Conservation (phyloP, 345 rosid genomes). For the Brassica nigra region DNA sequence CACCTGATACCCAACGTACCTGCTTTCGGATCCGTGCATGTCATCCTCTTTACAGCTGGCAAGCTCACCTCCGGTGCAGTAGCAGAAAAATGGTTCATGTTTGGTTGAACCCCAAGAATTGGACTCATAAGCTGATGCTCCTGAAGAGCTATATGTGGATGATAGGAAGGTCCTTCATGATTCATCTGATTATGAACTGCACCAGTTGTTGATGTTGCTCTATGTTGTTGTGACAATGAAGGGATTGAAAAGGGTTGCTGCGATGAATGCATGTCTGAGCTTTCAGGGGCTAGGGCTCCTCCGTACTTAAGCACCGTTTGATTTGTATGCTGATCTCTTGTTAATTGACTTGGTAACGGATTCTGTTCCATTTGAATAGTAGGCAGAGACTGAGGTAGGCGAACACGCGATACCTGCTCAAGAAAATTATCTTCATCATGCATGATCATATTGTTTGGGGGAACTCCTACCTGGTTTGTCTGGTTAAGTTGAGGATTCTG, state of each 20-base stretch:
- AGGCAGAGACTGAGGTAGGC: neutral
- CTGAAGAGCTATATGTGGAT: neutral
- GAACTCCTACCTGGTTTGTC: neutral
- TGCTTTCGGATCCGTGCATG: neutral
- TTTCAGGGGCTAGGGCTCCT: neutral
- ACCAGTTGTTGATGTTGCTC: neutral
- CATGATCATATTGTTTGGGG: neutral
- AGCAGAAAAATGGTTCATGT: neutral
- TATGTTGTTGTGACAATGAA: neutral
- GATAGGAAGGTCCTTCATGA: neutral
- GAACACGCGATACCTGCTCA: neutral
- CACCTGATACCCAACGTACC: neutral
- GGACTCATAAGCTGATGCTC: neutral
- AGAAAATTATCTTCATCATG: neutral
- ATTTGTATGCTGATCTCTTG: neutral
- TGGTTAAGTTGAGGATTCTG: neutral
- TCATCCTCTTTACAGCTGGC: neutral
- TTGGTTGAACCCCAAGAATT: neutral
- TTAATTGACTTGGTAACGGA: neutral
- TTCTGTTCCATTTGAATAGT: neutral
- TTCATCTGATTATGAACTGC: neutral
- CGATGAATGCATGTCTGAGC: neutral
- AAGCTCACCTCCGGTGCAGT: neutral
- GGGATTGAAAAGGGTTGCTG: conserved; percentile 32
- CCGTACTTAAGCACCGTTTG: neutral